Evolutionary conservation across 768 basidiomycete genomes (phyloP).

Genomic region (Calocybe gangraenosa): DNA sequence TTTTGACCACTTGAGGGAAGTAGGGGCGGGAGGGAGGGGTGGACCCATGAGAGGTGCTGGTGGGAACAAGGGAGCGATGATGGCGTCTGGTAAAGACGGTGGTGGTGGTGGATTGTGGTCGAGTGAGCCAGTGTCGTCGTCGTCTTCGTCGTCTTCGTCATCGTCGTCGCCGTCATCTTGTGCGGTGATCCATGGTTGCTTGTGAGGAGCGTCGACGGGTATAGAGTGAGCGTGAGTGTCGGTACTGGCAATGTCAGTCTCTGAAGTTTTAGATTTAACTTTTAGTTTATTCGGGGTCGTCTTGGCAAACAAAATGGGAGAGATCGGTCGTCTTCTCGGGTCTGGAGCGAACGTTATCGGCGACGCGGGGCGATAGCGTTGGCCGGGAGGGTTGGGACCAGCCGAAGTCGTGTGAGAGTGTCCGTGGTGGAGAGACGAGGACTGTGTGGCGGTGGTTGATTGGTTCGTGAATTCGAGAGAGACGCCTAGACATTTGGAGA

Average conservation of each 20-base stretch:
- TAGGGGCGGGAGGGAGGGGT: not conserved
- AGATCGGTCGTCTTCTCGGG: constrained; percentile 33
- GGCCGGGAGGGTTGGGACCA: constrained; percentile 3
- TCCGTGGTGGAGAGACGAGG: not conserved
- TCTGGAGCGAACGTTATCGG: constrained; percentile 68
- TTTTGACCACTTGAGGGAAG: constrained; percentile 4
- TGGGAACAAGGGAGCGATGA: not conserved
- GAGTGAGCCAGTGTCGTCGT: not conserved
- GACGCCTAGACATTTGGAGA: constrained; percentile 48
- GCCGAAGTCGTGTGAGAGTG: constrained; percentile 10
- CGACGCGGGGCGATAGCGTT: constrained; percentile 43
- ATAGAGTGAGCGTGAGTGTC: too few relatives aligned
- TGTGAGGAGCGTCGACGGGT: too few relatives aligned
- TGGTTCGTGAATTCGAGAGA: constrained; percentile 25
- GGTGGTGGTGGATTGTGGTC: not conserved
- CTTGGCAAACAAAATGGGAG: constrained; percentile 40
- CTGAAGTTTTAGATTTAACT: not conserved
- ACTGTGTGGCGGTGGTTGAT: not conserved
- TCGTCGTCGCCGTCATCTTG: constrained; percentile 12
- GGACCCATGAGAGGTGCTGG: not conserved
- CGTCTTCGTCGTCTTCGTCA: constrained; percentile 5
- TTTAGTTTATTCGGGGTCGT: not conserved
- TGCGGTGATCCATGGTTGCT: constrained; percentile 24
- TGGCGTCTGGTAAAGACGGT: not conserved
- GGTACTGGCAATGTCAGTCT: too few relatives aligned